Conservation (phyloP, 176 grass and related monocot species). For the Stipa capillata region DNA sequence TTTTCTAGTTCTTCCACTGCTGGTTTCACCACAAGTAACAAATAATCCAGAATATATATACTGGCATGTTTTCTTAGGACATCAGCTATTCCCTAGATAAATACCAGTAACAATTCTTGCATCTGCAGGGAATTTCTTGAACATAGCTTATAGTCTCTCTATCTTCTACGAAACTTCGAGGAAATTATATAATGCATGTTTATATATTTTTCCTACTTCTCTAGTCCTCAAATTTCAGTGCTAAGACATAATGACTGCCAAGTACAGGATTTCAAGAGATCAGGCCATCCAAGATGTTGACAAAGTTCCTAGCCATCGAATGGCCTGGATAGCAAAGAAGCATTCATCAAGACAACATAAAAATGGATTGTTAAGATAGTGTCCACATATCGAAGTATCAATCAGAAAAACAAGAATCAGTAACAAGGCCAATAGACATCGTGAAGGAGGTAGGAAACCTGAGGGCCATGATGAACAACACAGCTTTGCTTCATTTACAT, state of each 20-base stretch:
- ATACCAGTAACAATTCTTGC: background rate
- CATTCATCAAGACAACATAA: background rate
- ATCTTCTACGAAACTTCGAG: background rate
- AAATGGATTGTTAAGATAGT: background rate
- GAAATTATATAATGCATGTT: background rate
- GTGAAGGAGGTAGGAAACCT: constrained; percentile 39
- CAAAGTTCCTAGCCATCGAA: background rate
- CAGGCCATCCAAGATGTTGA: background rate
- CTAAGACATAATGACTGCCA: background rate
- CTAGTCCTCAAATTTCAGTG: background rate
- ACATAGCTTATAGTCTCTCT: background rate
- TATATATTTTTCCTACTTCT: background rate
- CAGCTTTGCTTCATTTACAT: constrained; percentile 91
- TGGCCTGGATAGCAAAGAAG: background rate
- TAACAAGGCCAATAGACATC: constrained; percentile 6
- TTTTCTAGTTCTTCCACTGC: background rate
- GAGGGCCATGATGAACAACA: constrained; percentile 96
- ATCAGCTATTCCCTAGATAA: background rate
- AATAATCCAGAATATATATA: background rate
- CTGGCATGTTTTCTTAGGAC: background rate
- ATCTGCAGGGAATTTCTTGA: background rate
- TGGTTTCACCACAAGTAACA: background rate
- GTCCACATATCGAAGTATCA: background rate
- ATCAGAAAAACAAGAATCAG: background rate
- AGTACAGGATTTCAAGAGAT: constrained; percentile 2